These are phyloP conservation scores for Malassezia dermatis DNA, from an alignment of 1,284 basidiomycete genomes.

Conservation along the genomic window DNA sequence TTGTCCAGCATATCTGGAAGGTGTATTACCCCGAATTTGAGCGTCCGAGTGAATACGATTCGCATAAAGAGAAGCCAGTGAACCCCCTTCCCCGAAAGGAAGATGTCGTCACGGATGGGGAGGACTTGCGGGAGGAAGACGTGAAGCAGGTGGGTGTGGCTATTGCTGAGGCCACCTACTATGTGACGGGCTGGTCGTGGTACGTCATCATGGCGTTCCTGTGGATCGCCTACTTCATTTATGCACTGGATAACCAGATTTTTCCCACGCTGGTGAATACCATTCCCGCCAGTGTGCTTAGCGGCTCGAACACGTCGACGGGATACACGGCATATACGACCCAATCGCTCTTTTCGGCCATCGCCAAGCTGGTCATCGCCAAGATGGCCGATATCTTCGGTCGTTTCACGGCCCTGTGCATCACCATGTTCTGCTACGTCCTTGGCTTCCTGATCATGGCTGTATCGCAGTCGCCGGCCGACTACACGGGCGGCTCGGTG, in stretches of 20 bases:
- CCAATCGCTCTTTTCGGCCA: conserved; percentile 42
- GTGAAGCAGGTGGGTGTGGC: conserved; percentile 16
- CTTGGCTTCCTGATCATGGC: conserved; percentile 43
- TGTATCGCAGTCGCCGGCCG: conserved; percentile 21
- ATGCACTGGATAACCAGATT: conserved; percentile 10
- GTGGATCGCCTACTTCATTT: conserved; percentile 7
- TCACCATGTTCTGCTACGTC: conserved; percentile 37
- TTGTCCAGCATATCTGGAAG: conserved; percentile 10
- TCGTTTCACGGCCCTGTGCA: conserved; percentile 30
- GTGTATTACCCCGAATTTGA: conserved; percentile 13
- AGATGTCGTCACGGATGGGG: neutral
- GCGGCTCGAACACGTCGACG: neutral
- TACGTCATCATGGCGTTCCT: conserved; percentile 6
- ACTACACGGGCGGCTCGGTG: conserved; percentile 31
- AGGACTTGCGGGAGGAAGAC: conserved; percentile 6
- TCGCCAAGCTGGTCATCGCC: conserved; percentile 43
- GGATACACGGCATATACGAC: conserved; percentile 5
- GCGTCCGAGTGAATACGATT: neutral
- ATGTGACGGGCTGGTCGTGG: conserved; percentile 3
- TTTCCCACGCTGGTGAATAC: neutral
- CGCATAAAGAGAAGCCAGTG: neutral
- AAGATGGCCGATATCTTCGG: conserved; percentile 47
- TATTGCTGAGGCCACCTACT: conserved; percentile 15
- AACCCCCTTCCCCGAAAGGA: neutral
- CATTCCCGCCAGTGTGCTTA: neutral